Percentiles rank a stretch among this genome's conserved stretches.
Conservation (phyloP, 164 flowering plant genomes). For the Vitis cinerea region DNA sequence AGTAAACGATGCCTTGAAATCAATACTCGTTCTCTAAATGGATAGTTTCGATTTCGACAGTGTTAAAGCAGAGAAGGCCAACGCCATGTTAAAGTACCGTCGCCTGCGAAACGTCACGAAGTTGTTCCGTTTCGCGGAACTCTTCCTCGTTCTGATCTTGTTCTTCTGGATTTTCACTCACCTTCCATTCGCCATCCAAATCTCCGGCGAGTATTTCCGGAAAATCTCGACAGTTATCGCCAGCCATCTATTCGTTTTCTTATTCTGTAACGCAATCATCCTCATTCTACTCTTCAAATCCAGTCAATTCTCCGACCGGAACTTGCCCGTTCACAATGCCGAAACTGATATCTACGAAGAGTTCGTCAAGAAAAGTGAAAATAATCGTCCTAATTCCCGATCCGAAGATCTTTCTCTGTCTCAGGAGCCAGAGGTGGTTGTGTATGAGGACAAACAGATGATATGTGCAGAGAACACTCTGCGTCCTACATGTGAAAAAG, state of each 20-base stretch:
- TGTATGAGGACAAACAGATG: conserved; percentile 45
- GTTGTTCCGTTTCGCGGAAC: conserved; percentile 53
- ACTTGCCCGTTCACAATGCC: conserved; percentile 1
- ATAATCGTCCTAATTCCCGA: background rate
- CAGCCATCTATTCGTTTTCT: conserved; percentile 47
- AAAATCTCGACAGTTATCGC: conserved; percentile 30
- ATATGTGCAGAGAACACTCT: conserved; percentile 21
- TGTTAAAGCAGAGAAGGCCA: conserved; percentile 48
- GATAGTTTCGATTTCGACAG: conserved; percentile 29
- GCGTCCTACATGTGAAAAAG: background rate
- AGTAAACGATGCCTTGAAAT: background rate
- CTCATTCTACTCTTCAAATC: conserved; percentile 38
- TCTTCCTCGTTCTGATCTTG: conserved; percentile 33
- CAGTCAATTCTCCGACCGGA: conserved; percentile 19
- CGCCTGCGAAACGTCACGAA: conserved; percentile 32
- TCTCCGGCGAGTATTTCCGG: conserved; percentile 38
- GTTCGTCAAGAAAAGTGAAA: conserved; percentile 11
- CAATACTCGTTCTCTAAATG: conserved; percentile 14
- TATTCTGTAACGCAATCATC: conserved; percentile 46
- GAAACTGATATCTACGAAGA: conserved; percentile 26
- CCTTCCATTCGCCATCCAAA: conserved; percentile 38
- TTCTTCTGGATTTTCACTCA: conserved; percentile 43
- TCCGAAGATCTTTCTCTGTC: background rate
- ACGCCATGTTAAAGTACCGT: conserved; percentile 34
- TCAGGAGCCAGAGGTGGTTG: conserved; percentile 20